A percentile compares a stretch with the other conserved stretches of the same genome.
Conservation (phyloP, 2,329 filamentous ascomycete genomes). For the Aspergillus tamarii region DNA sequence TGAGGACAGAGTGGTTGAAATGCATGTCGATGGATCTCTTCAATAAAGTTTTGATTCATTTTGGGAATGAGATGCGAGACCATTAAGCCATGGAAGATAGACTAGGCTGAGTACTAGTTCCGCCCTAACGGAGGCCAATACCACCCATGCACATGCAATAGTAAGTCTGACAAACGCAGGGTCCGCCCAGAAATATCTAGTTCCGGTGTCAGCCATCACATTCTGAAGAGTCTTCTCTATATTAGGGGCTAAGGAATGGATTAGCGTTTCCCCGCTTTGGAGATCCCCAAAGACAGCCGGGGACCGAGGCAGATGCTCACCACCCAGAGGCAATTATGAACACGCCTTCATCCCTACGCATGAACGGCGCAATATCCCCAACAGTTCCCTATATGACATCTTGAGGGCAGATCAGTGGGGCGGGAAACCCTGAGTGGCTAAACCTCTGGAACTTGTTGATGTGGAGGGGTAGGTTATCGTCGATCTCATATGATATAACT, state of each 20-base stretch:
- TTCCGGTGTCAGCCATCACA: neutral
- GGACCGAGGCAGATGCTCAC: neutral
- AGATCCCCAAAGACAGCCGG: neutral
- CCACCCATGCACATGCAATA: neutral
- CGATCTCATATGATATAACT: neutral
- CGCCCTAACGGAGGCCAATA: neutral
- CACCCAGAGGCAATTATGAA: neutral
- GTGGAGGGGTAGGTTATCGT: neutral
- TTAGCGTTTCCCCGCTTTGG: neutral
- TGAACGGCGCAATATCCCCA: neutral
- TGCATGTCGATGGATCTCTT: rapidly evolving
- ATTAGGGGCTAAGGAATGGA: neutral
- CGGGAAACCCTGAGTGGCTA: neutral
- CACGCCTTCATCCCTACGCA: neutral
- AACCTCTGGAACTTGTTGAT: no score
- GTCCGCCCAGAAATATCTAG: neutral
- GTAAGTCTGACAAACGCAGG: neutral
- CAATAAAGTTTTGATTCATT: neutral
- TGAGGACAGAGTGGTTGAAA: neutral
- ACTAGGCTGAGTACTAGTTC: neutral
- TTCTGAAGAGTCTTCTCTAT: rapidly evolving
- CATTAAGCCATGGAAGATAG: neutral
- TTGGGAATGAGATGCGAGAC: neutral
- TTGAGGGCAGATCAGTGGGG: neutral
- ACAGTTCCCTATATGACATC: neutral